Conservation (phyloP, 2,329 filamentous ascomycete genomes). For the Fusarium napiforme region DNA sequence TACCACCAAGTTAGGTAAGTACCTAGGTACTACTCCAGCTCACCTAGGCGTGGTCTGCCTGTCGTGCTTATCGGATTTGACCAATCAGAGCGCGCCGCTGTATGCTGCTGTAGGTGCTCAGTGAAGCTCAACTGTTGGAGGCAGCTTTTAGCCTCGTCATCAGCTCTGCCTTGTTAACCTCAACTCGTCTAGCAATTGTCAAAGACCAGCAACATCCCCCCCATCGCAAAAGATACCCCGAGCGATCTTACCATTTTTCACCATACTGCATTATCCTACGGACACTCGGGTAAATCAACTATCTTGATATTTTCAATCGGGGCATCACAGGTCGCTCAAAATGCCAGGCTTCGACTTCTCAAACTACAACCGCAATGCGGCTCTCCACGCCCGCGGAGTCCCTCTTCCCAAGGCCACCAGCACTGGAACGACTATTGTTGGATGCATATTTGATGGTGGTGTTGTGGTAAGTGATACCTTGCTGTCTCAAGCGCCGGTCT, state of each 20-base stretch:
- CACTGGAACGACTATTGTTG: slow-evolving; percentile 98
- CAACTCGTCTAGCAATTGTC: slow-evolving; percentile 26
- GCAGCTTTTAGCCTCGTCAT: slow-evolving; percentile 68
- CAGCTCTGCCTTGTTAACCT: slow-evolving; percentile 52
- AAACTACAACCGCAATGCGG: slow-evolving; percentile 99
- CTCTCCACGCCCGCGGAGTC: slow-evolving; percentile 91
- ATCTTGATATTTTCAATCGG: slow-evolving; percentile 21
- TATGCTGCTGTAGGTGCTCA: slow-evolving; percentile 14
- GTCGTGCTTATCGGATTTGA: neutral
- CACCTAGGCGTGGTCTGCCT: neutral
- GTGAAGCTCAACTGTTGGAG: slow-evolving; percentile 50
- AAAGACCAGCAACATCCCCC: slow-evolving; percentile 32
- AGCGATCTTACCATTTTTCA: slow-evolving; percentile 22
- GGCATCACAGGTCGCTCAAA: slow-evolving; percentile 50
- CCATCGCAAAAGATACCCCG: slow-evolving; percentile 38
- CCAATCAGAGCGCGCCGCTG: slow-evolving; percentile 43
- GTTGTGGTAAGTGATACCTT: slow-evolving; percentile 76
- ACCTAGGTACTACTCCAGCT: neutral
- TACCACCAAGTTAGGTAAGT: neutral
- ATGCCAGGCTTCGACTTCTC: slow-evolving; percentile 99
- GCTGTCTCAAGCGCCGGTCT: neutral
- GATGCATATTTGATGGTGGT: slow-evolving; percentile 94
- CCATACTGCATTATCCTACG: slow-evolving; percentile 5
- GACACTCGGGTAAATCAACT: neutral
- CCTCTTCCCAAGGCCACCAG: slow-evolving; percentile 97